These are phyloP conservation scores for Syncephalastrum sp. DNA, from an alignment of 371 early-diverging fungal species.

Conservation along the genomic window DNA sequence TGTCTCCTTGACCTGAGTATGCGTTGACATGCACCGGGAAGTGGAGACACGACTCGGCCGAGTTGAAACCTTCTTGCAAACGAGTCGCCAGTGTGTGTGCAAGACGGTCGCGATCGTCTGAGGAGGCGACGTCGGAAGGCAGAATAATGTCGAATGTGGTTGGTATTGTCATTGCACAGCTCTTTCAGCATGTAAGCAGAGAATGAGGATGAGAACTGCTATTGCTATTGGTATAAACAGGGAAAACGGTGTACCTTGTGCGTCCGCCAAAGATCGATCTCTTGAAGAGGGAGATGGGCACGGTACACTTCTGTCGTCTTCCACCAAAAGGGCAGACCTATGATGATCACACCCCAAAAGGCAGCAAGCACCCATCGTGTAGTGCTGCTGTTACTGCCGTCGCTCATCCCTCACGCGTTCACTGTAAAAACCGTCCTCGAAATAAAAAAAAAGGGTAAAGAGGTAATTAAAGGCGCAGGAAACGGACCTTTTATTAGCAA, in stretches of 20 bases:
- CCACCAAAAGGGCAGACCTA: conserved; percentile 92
- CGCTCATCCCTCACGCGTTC: too few relatives aligned
- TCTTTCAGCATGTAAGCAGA: neutral
- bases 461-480: too few relatives aligned
- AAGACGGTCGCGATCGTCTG: neutral
- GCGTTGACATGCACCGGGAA: too few relatives aligned
- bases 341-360: conserved; percentile 63
- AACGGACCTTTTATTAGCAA: too few relatives aligned
- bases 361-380: conserved; percentile 52
- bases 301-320: conserved; percentile 88
- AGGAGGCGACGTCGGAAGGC: neutral
- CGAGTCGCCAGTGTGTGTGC: neutral
- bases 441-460: too few relatives aligned
- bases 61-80: too few relatives aligned
- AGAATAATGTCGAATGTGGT: conserved; percentile 7
- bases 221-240: neutral
- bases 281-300: conserved; percentile 74
- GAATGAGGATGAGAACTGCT: neutral
- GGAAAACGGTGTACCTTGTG: conserved; percentile 38
- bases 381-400: neutral
- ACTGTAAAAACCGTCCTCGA: too few relatives aligned
- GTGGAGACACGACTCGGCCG: too few relatives aligned
- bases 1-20: too few relatives aligned
- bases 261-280: conserved; percentile 63
- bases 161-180: conserved; percentile 11